Evolutionary conservation across 169 alveolate genomes (phyloP), one percentile per base, ranked within the genome.

Genomic region (Toxoplasma gondii): DNA sequence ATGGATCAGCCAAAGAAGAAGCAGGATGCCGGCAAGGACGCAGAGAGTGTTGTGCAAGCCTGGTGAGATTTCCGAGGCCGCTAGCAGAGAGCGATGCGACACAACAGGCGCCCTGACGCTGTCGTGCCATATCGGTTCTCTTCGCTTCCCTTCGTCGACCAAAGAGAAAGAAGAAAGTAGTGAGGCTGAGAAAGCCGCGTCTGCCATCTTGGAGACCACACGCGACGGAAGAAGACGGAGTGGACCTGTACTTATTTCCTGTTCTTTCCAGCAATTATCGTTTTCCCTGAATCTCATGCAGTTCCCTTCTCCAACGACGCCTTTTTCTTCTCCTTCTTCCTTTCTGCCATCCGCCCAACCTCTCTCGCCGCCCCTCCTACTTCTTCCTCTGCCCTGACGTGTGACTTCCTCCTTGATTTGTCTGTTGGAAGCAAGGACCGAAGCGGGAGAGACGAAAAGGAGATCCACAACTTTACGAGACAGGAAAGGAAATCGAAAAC

Each of bases 21-120:
- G 90, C 53, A 39, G 38, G 69, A 44, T 24, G 69, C 38, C 64
- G 67, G 64, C 90, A 31, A 82, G 69, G 67, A 82, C 44, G 41
- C 90, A 82, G 90, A 82, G 90, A 12, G 69, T 82, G 64, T 82
- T 82, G 90, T 82, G 90, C 41, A 43, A 39, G 43, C 90, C 90
- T 17, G 90, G 36, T 64, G 67, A 82, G 41, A 43, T 38, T 27
- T 34, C 17, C 67, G 67, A 31, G 19, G 31, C 29, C 39, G 67
- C 53, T 1, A 82, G 64, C 39, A 82, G 29, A 29, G 86, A 78
- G n/a, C 10, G 45, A 9, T 41, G n/a, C 12, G 86, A 78, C 9
- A 31, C 27, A n/a, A 16, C 5, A 17, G 82, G 38, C 5, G 82
- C 19, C 82, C 34, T 69, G 34, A 2, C 16, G 5, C 7, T 17